Conservation (phyloP, 345 rosid species). For the Camelina hispida region DNA sequence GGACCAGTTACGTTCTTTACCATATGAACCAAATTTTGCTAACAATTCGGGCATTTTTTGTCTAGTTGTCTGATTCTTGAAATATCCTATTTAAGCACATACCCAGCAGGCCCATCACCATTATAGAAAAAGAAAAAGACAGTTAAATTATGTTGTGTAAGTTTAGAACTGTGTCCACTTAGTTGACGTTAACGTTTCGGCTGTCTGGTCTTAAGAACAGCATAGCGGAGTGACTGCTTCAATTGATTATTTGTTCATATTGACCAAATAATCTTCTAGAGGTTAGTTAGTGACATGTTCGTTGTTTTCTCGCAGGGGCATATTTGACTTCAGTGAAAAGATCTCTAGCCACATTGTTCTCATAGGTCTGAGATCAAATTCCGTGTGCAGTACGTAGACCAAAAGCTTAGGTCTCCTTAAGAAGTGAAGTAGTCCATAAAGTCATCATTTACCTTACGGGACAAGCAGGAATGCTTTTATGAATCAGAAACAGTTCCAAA, state of each 20-base stretch:
- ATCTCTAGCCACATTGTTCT: background rate
- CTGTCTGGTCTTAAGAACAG: background rate
- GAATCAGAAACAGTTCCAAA: background rate
- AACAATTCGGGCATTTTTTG: too few relatives aligned
- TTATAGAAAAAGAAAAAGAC: too few relatives aligned
- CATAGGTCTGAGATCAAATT: background rate
- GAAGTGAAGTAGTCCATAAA: conserved; percentile 9
- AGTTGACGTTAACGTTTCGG: background rate
- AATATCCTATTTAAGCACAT: too few relatives aligned
- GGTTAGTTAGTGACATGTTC: background rate
- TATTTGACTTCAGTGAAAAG: background rate
- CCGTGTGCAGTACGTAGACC: background rate
- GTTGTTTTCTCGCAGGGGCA: background rate
- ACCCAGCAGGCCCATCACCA: too few relatives aligned
- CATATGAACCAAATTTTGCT: too few relatives aligned
- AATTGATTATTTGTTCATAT: background rate
- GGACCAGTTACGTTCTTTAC: too few relatives aligned
- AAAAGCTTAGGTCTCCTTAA: conserved; percentile 4
- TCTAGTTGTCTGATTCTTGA: too few relatives aligned
- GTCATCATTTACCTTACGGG: background rate
- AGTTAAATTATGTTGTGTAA: too few relatives aligned
- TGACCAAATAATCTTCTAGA: background rate
- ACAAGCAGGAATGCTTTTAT: background rate
- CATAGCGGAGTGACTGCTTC: conserved; percentile 14
- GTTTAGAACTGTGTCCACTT: background rate